Conservation (phyloP, 2,329 filamentous ascomycete species). For the Beauveria pseudobassiana region DNA sequence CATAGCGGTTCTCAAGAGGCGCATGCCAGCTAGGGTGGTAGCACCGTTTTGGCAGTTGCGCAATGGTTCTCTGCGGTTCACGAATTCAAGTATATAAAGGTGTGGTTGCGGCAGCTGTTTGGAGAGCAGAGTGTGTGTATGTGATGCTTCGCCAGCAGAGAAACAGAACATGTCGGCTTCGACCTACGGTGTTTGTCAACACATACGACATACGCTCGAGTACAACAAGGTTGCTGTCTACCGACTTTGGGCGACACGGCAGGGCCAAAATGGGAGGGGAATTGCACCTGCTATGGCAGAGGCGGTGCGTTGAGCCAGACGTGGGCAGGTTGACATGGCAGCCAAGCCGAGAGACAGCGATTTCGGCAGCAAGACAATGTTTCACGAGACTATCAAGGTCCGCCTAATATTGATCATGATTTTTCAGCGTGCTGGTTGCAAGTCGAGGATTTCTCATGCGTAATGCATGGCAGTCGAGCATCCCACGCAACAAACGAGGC, state of each 20-base stretch:
- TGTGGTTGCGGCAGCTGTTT: not conserved
- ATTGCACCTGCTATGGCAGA: not conserved
- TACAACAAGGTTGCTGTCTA: not conserved
- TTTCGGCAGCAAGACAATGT: not conserved
- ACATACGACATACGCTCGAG: not conserved
- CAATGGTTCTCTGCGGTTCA: no score
- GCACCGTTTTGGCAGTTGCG: not conserved
- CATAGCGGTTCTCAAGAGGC: constrained; percentile 4
- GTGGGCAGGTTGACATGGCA: not conserved
- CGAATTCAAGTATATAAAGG: not conserved
- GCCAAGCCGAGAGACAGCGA: not conserved
- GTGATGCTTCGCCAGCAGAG: not conserved
- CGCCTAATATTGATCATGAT: no score
- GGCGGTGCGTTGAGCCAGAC: not conserved
- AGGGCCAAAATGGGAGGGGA: not conserved
- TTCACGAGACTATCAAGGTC: not conserved
- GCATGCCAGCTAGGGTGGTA: not conserved
- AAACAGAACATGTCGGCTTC: not conserved
- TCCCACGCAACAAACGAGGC: no score
- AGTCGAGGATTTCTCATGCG: no score
- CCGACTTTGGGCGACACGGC: not conserved
- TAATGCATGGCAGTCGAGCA: no score
- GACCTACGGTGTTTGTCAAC: not conserved
- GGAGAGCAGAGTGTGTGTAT: not conserved
- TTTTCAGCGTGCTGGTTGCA: no score